Base-by-base conservation (phyloP, 805 yeast species). In the Hanseniaspora clermontiae region DNA sequence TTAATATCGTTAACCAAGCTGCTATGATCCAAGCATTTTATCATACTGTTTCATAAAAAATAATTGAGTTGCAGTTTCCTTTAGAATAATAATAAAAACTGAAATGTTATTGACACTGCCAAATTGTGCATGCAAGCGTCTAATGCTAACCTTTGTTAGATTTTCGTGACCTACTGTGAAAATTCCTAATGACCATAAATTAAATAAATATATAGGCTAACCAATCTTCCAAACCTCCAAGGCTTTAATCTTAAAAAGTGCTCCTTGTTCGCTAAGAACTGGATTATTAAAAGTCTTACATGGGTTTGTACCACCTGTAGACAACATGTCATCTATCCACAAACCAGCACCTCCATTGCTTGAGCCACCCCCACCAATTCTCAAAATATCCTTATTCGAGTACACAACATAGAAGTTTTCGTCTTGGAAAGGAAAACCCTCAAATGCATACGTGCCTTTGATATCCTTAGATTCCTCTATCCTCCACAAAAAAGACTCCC, bases 401-500 rank as follows among this genome's bases (percentile, higher is more conserved):
- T 86, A 87, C 17, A 91, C 81, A 46, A 87, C 77, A 68, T 82
- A 90, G 65, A 88, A 95, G 67, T 93, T 91, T 49, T 84, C 64
- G 0, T 96, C 95, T 0, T 97, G 88, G 67, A 83, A 87, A 49
- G 89, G 88, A 67, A 79, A 91, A 0, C 95, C 96, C 65, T 81
- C 79, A 66, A 90, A 80, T 56, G 86, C 74, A 60, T 77, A 64
- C 51, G 68, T 70, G 20, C 54, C 56, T 11, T 32, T 46, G n/a
- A 57, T 43, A 51, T 69, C 66, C 34, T 68, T 69, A 7, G 74
- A 74, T 34, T 65, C 69, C 59, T 80, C 85, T n/a, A 78, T 64
- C 61, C 83, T 85, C 96, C 96, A 91, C 24, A 91, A 73, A 63
- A 93, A 90, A 65, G 97, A 89, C 67, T 91, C 96, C 0, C 97